A percentile compares a stretch with the other conserved stretches of the same genome.
phyloP scores from a whole-genome alignment of 2,329 filamentous ascomycete species.

The Daldinia sp. region DNA sequence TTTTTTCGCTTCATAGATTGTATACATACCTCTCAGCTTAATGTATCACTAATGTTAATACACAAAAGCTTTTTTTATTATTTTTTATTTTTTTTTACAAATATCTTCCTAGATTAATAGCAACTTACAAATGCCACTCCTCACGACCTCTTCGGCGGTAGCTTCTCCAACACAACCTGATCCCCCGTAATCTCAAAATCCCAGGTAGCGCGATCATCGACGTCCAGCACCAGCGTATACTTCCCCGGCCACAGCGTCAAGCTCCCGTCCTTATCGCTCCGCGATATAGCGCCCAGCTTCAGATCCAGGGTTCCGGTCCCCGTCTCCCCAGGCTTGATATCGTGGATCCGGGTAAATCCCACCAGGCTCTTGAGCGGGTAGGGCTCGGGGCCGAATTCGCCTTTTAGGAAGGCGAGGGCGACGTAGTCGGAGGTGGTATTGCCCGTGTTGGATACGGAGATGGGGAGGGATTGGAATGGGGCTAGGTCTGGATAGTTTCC shows the following conservation, averaged over 20 bases:
- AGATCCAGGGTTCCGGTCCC: constrained; percentile 50
- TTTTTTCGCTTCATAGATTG: background rate
- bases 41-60: background rate
- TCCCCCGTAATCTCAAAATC: constrained; percentile 58
- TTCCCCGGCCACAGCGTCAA: constrained; percentile 62
- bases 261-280: constrained; percentile 59
- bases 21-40: background rate
- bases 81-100: background rate
- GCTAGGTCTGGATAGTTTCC: constrained; percentile 53
- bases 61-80: background rate
- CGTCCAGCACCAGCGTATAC: constrained; percentile 58
- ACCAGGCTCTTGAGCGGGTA: constrained; percentile 62
- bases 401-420: constrained; percentile 58
- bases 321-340: constrained; percentile 47
- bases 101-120: background rate
- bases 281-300: constrained; percentile 58
- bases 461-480: constrained; percentile 51
- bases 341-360: constrained; percentile 56
- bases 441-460: constrained; percentile 60
- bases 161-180: constrained; percentile 51
- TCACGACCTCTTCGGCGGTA: constrained; percentile 33
- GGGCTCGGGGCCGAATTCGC: constrained; percentile 56
- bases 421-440: constrained; percentile 59
- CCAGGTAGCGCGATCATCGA: constrained; percentile 50
- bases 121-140: background rate